Conservation (phyloP, 768 basidiomycete species). For the Scleroderma bovista region DNA sequence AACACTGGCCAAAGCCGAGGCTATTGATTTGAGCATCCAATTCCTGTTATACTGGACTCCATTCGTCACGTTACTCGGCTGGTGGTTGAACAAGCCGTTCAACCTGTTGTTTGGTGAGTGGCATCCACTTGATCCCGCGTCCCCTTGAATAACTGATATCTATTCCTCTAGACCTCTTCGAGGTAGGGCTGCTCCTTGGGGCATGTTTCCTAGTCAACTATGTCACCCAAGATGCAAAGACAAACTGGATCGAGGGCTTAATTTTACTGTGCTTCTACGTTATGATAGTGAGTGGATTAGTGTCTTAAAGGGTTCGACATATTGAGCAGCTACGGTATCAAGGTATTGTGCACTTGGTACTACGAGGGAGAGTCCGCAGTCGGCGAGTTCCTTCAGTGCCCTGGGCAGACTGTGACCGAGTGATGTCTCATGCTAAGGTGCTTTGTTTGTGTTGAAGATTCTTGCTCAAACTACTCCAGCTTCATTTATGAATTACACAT, state of each 20-base stretch:
- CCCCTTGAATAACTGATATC: not conserved
- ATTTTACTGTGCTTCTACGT: conserved; percentile 62
- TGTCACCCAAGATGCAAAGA: conserved; percentile 72
- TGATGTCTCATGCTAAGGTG: conserved; percentile 1
- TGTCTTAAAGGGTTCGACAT: not conserved
- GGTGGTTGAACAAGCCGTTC: conserved; percentile 61
- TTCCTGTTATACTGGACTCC: conserved; percentile 80
- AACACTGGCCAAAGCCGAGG: conserved; percentile 58
- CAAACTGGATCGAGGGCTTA: conserved; percentile 73
- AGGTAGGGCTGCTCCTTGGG: conserved; percentile 58
- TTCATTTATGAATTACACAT: no score
- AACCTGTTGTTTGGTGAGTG: conserved; percentile 60
- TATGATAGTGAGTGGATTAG: conserved; percentile 47
- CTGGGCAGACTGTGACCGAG: conserved; percentile 13
- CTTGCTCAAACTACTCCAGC: no score
- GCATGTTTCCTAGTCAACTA: conserved; percentile 76
- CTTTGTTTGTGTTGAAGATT: conserved; percentile 10
- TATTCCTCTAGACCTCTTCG: conserved; percentile 52
- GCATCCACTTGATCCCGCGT: not conserved
- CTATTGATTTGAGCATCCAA: conserved; percentile 76
- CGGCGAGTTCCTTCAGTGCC: conserved; percentile 40
- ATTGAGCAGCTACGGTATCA: not conserved
- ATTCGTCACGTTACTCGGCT: conserved; percentile 59
- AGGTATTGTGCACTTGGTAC: conserved; percentile 67
- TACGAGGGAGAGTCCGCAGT: conserved; percentile 55